These are phyloP conservation scores for Neurospora pannonica DNA, from an alignment of 495 filamentous ascomycete species.

Conservation along the genomic window DNA sequence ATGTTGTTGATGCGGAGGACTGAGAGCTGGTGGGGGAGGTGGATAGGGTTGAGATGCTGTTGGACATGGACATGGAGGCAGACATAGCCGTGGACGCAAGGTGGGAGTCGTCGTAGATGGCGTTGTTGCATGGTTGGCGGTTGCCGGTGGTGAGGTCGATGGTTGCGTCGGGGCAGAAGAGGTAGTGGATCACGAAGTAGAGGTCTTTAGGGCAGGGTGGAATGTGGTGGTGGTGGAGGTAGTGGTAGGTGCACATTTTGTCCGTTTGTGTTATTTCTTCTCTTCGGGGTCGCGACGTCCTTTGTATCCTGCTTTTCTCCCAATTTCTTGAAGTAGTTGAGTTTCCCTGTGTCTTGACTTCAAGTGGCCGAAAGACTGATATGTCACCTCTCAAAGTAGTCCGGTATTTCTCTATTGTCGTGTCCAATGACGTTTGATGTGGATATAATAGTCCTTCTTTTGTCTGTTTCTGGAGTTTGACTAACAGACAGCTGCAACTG, in stretches of 20 bases:
- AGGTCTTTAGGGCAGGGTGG: constrained; percentile 27
- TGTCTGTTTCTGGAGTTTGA: background rate
- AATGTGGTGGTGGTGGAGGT: constrained; percentile 26
- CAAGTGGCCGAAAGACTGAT: background rate
- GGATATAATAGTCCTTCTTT: background rate
- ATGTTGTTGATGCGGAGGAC: background rate
- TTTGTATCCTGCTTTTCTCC: background rate
- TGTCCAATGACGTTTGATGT: background rate
- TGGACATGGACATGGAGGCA: background rate
- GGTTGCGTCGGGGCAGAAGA: constrained; percentile 25
- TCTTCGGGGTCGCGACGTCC: background rate
- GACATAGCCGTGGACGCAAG: background rate
- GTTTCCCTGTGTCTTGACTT: background rate
- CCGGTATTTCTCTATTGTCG: background rate
- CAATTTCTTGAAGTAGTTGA: background rate
- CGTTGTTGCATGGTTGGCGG: constrained; percentile 10
- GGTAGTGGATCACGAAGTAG: constrained; percentile 32
- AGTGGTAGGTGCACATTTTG: constrained; percentile 13
- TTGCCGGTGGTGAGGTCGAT: constrained; percentile 10
- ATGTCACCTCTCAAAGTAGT: background rate
- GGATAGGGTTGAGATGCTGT: background rate
- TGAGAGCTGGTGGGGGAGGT: background rate
- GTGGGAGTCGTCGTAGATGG: constrained; percentile 16
- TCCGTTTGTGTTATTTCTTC: background rate
- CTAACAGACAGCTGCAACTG: background rate